Evolutionary conservation across 768 basidiomycete species (phyloP).

Genomic region (Phylloporus arenicola): DNA sequence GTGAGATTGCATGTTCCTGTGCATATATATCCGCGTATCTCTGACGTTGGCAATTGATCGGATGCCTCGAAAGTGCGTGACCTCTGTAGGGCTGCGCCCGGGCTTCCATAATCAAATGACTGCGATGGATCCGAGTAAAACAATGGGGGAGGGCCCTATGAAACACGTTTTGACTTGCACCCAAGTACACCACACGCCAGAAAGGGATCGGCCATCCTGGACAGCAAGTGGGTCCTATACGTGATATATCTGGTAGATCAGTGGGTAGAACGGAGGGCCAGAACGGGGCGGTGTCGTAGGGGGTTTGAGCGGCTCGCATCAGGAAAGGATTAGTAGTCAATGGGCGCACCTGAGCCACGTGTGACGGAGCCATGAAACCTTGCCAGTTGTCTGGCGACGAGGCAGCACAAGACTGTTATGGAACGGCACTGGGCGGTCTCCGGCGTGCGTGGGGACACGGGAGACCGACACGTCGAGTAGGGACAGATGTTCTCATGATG

Average conservation of each 20-base stretch:
- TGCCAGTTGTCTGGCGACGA: slow-evolving; percentile 26
- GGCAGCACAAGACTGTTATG: slow-evolving; percentile 21
- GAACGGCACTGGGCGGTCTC: slow-evolving; percentile 11
- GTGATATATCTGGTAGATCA: slow-evolving; percentile 34
- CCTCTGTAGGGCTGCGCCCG: slow-evolving; percentile 24
- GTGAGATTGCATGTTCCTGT: slow-evolving; percentile 16
- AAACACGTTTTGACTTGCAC: slow-evolving; percentile 30
- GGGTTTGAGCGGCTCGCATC: slow-evolving; percentile 12
- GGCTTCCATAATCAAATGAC: slow-evolving; percentile 31
- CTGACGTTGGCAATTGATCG: slow-evolving; percentile 28
- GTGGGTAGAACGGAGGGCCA: slow-evolving; percentile 9
- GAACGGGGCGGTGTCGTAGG: slow-evolving; percentile 24
- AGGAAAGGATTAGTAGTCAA: slow-evolving; percentile 20
- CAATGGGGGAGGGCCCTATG: slow-evolving; percentile 25
- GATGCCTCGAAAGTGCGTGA: slow-evolving; percentile 28
- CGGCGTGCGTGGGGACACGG: slow-evolving; percentile 14
- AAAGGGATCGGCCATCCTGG: slow-evolving; percentile 18
- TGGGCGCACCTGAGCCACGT: slow-evolving; percentile 29
- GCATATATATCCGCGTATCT: slow-evolving; percentile 30
- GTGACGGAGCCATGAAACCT: slow-evolving; percentile 33
- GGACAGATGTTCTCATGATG: slow-evolving; percentile 18
- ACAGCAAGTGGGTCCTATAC: slow-evolving; percentile 8
- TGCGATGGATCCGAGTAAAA: slow-evolving; percentile 24
- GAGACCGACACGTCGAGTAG: slow-evolving; percentile 1
- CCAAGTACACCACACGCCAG: slow-evolving; percentile 14